Conservation (phyloP, 1,284 basidiomycete genomes). For the Ceratobasidium sp. region DNA sequence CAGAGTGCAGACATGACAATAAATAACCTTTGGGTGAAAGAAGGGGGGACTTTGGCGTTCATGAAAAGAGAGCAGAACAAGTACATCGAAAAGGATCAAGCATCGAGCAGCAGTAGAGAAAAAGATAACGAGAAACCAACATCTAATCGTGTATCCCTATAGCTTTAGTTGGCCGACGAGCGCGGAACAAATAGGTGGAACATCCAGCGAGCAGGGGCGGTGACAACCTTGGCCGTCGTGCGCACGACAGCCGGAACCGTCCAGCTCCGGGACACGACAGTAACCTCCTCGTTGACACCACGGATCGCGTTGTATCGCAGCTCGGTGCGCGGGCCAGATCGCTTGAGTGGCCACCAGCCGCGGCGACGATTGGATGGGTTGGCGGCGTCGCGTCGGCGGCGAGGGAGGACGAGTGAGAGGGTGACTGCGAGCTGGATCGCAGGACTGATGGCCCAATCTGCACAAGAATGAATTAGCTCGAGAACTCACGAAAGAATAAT, state of each 20-base stretch:
- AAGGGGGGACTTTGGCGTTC: not conserved
- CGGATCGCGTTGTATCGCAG: constrained; percentile 38
- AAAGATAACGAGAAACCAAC: not conserved
- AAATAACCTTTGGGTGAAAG: constrained; percentile 3
- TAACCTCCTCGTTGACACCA: constrained; percentile 35
- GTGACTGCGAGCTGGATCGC: constrained; percentile 39
- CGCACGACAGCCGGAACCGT: constrained; percentile 25
- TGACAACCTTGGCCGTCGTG: constrained; percentile 39
- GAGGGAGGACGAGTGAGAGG: constrained; percentile 31
- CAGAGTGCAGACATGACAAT: constrained; percentile 26
- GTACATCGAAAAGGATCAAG: constrained; percentile 29
- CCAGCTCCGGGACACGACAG: constrained; percentile 30
- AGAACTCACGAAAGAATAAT: not conserved
- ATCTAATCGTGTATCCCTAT: not conserved
- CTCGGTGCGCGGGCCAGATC: constrained; percentile 32
- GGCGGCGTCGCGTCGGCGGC: constrained; percentile 32
- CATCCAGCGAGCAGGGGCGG: constrained; percentile 37
- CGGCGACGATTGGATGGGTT: constrained; percentile 27
- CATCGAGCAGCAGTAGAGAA: not conserved
- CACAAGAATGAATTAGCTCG: not conserved
- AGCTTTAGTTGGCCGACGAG: constrained; percentile 18
- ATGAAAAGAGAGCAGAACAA: constrained; percentile 21
- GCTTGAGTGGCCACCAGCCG: constrained; percentile 36
- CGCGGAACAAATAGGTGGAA: constrained; percentile 35
- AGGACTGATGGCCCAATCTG: constrained; percentile 39